Evolutionary conservation across 305 asterid species (phyloP), one percentile per base, ranked within the genome.

Genomic region (Solanum aculeatissimum): DNA sequence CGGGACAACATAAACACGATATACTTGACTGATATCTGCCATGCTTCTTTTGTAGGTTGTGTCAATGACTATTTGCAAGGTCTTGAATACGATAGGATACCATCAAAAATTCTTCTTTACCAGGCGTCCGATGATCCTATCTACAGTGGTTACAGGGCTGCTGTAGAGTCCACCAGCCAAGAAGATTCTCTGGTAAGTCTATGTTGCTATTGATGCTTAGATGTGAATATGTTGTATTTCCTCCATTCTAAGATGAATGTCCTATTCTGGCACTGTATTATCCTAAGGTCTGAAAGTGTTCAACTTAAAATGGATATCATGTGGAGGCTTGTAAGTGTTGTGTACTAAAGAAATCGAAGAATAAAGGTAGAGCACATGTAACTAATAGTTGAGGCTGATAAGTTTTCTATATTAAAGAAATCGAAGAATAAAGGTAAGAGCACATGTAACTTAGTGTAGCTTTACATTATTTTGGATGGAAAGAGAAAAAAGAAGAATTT

Each of bases 41-140:
- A 54, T 75, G 80, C 81, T 69, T 88, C 82, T 88, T 63, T 88
- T 23, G 49, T 82, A 96, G 98, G 97, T 23, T 95, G 99, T 85
- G 93, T 93, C 29, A 85, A 89, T 70, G 92, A 94, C 88, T 95
- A 95, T 87, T 83, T 95, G 86, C 91, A 95, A 72, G 87, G 93
- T 55, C 90, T 92, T 9, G 97, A 93, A 81, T 95, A 95, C 86
- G 87, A 90, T 19, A 90, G 98, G 90, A 92, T 94, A 63, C 99
- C 99, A 66, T 95, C 99, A 19, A 96, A 96, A 84, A 95, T 96
- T 77, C 91, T 96, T 83, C 62, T 92, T 58, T 96, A 91, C 87
- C 98, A 95, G 90, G 98, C 98, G 60, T 91, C 97, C 32, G 98
- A 96, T 85, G 99, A 96, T 91, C 97, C 93, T 29, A 89, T 96